Percentiles rank a stretch among this genome's conserved stretches.
Evolutionary conservation across 139 green algal species (phyloP).

Genomic region (Bryopsis sp.): DNA sequence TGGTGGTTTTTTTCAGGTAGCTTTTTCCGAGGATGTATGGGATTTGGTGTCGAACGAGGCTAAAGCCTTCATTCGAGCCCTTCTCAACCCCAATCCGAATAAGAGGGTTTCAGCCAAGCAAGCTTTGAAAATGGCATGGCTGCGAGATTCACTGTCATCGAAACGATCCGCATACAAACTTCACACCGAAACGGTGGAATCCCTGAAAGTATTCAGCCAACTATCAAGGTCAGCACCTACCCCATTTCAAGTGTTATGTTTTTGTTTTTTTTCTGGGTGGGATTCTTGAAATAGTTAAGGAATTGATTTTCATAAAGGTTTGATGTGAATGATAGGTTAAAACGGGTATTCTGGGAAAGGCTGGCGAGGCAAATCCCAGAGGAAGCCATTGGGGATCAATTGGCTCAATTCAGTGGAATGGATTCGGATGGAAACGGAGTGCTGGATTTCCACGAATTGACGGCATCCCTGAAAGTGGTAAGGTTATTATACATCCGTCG

Average conservation of each 20-base stretch:
- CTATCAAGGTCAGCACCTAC: too few species aligned
- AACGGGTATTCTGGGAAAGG: neutral
- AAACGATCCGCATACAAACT: neutral
- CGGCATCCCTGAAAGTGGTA: neutral
- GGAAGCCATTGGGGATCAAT: neutral
- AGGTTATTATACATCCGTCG: too few species aligned
- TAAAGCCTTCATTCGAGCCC: neutral
- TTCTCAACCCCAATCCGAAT: neutral
- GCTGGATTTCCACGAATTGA: constrained; percentile 6
- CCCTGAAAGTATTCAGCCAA: neutral
- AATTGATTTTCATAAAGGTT: too few species aligned
- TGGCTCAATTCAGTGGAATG: neutral
- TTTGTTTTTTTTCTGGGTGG: too few species aligned
- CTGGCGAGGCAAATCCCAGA: neutral
- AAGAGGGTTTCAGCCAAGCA: neutral
- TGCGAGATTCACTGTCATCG: neutral
- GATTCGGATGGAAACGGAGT: constrained; percentile 4
- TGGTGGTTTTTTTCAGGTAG: too few species aligned
- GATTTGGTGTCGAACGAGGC: neutral
- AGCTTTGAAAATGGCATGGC: neutral
- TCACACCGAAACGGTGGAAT: neutral
- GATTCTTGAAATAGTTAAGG: too few species aligned
- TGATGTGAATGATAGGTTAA: too few species aligned
- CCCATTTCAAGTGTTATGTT: too few species aligned
- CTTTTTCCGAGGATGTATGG: too few species aligned